Evolutionary conservation across 495 filamentous ascomycete species (phyloP), one percentile per base, ranked within the genome.

Genomic region (Aspergillus olivimuriae): DNA sequence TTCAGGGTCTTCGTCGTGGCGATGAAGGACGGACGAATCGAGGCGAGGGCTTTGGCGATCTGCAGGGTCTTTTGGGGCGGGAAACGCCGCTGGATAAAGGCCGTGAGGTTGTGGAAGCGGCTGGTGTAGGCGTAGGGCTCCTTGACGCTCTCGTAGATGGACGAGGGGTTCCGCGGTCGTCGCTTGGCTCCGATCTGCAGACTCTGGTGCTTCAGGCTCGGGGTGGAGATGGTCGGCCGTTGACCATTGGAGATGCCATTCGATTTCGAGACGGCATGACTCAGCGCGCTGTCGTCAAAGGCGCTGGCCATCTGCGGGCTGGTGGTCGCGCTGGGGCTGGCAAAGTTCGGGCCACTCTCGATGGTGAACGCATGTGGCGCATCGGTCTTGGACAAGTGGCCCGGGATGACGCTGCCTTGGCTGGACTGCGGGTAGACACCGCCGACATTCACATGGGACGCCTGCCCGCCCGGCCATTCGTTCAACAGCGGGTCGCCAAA

Each of bases 11-110:
- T 83, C 17, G 84, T 90, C 43, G 84, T 92, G 3, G 87, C 80
- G 50, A 97, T 90, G 64, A 98, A 91, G 5, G 88, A 87, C 4
- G 92, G 92, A 15, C 92, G 85, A 50, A 95, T 94, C 32, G 82
- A 84, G 7, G 88, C 84, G 45, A 98, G 77, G 9, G 89, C 81
- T 63, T 88, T 86, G 44, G 87, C 89, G 47, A 96, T 91, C 33
- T 82, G 81, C 35, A 87, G 56, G 2, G 80, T 80, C 54, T 86
- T 84, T 26, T 77, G 75, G 4, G 71, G 71, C 4, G 69, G 54
- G 57, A 94, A 94, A 8, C 90, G 84, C 17, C 77, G 77, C 57
- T 86, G 80, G 10, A 97, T 74, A 48, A 87, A 81, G n/a, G 77
- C 77, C 41, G 85, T 89, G 34, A 98, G 74, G 45, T 80, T 83